These are phyloP conservation scores for Serendipita indica DNA, from an alignment of 768 basidiomycete species.

Conservation along the genomic window DNA sequence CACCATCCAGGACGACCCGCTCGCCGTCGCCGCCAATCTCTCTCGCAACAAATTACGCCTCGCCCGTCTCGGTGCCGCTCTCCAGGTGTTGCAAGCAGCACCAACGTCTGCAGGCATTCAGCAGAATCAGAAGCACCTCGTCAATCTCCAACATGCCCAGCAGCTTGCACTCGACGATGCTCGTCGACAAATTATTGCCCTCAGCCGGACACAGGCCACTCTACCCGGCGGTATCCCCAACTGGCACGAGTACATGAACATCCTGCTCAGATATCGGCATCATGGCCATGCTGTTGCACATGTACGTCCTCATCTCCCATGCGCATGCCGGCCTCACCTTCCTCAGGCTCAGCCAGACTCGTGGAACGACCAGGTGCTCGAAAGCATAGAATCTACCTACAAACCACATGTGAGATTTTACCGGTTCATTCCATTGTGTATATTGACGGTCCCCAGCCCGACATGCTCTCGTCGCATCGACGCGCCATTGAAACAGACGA, in stretches of 20 bases:
- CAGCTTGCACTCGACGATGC: not conserved
- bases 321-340: not conserved
- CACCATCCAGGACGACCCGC: not conserved
- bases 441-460: too few relatives aligned
- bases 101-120: not conserved
- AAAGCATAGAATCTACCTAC: not conserved
- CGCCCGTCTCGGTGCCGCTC: not conserved
- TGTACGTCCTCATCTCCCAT: not conserved
- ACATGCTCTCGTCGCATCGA: too few relatives aligned
- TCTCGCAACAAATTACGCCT: slow-evolving; percentile 5
- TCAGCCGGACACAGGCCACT: slow-evolving; percentile 3
- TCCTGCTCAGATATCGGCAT: not conserved
- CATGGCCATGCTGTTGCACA: not conserved
- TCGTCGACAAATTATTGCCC: not conserved
- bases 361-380: not conserved
- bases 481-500: not conserved
- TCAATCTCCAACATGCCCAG: not conserved
- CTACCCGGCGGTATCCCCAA: not conserved
- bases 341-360: not conserved
- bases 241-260: slow-evolving; percentile 1
- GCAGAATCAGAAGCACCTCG: not conserved
- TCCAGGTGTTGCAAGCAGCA: not conserved
- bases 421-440: not conserved
- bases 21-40: slow-evolving; percentile 2
- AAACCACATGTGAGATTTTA: not conserved